These are phyloP conservation scores for Pichia sp. DNA, from an alignment of 1,139 yeast genomes.

Conservation along the genomic window DNA sequence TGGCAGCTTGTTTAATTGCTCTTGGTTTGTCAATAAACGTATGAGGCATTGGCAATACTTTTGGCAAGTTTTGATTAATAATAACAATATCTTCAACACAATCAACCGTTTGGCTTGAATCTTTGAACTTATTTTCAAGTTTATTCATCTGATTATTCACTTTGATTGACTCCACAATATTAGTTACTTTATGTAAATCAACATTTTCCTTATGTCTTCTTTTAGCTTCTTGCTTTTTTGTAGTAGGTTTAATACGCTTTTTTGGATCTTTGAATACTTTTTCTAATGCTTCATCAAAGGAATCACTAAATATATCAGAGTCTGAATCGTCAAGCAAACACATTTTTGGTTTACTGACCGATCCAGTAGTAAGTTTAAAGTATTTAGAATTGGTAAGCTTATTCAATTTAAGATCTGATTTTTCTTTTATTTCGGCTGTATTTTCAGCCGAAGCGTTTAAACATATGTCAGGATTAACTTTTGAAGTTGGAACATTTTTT, in stretches of 20 bases:
- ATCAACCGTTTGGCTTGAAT: background rate
- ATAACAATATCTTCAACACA: conserved; percentile 8
- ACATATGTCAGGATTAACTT: too few relatives aligned
- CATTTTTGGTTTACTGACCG: background rate
- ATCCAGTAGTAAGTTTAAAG: background rate
- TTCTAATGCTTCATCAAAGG: conserved; percentile 11
- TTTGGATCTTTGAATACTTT: conserved; percentile 2
- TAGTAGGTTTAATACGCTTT: conserved; percentile 2
- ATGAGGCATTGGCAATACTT: background rate
- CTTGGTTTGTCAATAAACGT: background rate
- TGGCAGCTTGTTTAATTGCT: too few relatives aligned
- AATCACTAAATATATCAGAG: conserved; percentile 7
- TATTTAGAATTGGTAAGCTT: conserved; percentile 2
- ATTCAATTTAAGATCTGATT: background rate
- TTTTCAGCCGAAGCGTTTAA: background rate
- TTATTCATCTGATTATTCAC: background rate
- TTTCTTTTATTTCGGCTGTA: background rate
- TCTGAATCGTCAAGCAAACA: conserved; percentile 7
- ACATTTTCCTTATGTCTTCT: background rate
- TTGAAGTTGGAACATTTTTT: too few relatives aligned
- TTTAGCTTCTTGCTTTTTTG: background rate
- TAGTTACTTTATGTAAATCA: background rate
- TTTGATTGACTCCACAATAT: background rate
- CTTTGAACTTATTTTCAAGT: too few relatives aligned
- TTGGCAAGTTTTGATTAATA: conserved; percentile 3